Evolutionary conservation across 192 early-diverging fungal genomes (phyloP).

Genomic region (Phycomyces blakesleeanus): DNA sequence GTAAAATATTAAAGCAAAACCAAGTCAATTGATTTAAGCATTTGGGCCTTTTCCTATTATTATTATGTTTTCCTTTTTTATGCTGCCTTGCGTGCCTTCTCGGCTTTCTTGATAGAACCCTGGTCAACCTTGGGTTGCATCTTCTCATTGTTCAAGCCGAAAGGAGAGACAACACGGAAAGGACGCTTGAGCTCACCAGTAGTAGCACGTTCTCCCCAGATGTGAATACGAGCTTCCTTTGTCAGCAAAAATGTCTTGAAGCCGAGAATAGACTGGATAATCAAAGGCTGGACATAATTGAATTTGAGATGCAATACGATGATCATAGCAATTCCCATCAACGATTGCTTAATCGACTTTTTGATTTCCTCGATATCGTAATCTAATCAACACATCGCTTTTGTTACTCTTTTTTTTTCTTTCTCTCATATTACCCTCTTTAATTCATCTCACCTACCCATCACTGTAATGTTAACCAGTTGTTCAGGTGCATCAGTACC

Average conservation of each 20-base stretch:
- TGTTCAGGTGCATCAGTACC: constrained; percentile 33
- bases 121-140: constrained; percentile 46
- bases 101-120: constrained; percentile 53
- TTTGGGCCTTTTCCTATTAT: no score
- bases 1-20: no score
- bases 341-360: constrained; percentile 65
- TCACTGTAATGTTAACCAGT: constrained; percentile 30
- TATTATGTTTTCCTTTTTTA: constrained; percentile 7
- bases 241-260: constrained; percentile 65
- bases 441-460: constrained; percentile 8
- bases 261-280: constrained; percentile 82
- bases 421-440: background rate
- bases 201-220: constrained; percentile 67
- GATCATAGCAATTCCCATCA: constrained; percentile 70
- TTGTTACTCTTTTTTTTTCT: background rate
- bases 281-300: constrained; percentile 81
- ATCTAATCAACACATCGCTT: constrained; percentile 36
- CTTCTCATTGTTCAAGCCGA: constrained; percentile 49
- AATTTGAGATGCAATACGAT: constrained; percentile 83
- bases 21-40: background rate
- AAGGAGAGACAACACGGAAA: constrained; percentile 74
- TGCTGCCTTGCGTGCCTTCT: constrained; percentile 40
- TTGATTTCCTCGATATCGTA: constrained; percentile 73
- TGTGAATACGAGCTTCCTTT: constrained; percentile 75
- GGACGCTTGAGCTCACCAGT: constrained; percentile 79